Percentiles rank a stretch among this genome's conserved stretches.
Evolutionary conservation across 2,329 filamentous ascomycete species (phyloP).

Genomic region (Cladosporium sp.): DNA sequence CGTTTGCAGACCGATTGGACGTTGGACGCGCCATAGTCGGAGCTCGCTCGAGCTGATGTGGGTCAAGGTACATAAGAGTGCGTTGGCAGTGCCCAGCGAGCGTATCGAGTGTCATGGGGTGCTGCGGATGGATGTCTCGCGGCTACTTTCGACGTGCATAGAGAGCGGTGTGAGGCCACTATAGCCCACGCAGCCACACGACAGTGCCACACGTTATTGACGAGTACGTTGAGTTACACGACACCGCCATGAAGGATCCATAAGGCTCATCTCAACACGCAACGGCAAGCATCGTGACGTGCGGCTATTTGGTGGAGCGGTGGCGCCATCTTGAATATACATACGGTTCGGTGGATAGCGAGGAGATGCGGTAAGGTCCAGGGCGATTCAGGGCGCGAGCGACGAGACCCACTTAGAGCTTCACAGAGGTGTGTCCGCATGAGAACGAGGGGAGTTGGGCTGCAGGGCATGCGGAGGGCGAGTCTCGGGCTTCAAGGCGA

Average conservation of each 20-base stretch:
- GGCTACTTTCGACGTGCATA: neutral
- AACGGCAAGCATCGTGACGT: neutral
- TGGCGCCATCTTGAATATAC: neutral
- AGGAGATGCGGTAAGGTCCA: neutral
- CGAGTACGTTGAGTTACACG: neutral
- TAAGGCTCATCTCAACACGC: neutral
- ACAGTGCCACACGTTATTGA: neutral
- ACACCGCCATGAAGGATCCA: neutral
- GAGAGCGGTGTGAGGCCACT: slow-evolving; percentile 7
- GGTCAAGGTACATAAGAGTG: slow-evolving; percentile 2
- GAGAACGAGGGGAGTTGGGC: neutral
- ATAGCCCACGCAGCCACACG: neutral
- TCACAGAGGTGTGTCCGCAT: neutral
- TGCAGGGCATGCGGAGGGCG: neutral
- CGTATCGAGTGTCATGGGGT: slow-evolving; percentile 4
- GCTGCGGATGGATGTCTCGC: neutral
- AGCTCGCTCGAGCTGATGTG: slow-evolving; percentile 2
- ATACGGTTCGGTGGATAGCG: no score
- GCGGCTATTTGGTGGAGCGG: neutral
- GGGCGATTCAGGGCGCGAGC: neutral
- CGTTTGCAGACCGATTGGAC: slow-evolving; percentile 2
- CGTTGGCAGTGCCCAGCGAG: slow-evolving; percentile 6
- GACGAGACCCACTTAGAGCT: slow-evolving; percentile 5
- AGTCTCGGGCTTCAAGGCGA: neutral
- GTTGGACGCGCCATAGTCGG: slow-evolving; percentile 1